A percentile compares a stretch with the other conserved stretches of the same genome.
Conservation (phyloP, 768 basidiomycete genomes). For the Rossbeevera mucosa region DNA sequence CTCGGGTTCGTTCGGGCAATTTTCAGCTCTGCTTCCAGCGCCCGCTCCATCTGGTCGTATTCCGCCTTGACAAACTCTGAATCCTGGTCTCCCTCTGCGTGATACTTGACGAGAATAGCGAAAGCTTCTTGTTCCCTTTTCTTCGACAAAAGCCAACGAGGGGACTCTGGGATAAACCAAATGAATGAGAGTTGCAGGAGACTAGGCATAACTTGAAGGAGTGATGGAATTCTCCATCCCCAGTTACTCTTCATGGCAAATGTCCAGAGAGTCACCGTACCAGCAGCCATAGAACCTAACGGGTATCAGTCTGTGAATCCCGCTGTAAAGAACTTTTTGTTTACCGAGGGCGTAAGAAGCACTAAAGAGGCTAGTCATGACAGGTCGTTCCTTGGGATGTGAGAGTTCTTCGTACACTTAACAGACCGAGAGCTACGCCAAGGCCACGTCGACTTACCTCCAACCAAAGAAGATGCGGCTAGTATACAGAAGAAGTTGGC, state of each 20-base stretch:
- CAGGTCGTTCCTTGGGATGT: constrained; percentile 15
- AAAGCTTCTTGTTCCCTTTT: not conserved
- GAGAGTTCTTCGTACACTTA: constrained; percentile 7
- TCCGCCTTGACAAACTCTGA: constrained; percentile 57
- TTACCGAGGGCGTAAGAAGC: not conserved
- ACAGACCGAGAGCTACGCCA: not conserved
- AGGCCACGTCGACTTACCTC: not conserved
- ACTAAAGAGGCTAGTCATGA: constrained; percentile 1
- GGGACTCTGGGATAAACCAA: not conserved
- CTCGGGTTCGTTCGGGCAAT: not conserved
- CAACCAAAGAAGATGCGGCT: not conserved
- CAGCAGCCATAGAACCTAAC: not conserved
- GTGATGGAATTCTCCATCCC: not conserved
- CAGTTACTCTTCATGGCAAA: not conserved
- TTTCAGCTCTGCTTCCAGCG: constrained; percentile 34
- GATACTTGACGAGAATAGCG: not conserved
- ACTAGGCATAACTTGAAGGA: not conserved
- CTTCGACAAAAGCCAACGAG: not conserved
- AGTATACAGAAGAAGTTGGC: not conserved
- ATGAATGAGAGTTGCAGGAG: not conserved
- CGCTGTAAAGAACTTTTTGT: too few species aligned
- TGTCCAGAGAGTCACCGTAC: not conserved
- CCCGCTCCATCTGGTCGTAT: constrained; percentile 52
- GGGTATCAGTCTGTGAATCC: not conserved
- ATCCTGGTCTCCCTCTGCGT: constrained; percentile 29